A percentile compares a stretch with the other conserved stretches of the same genome.
Evolutionary conservation across 176 grass and related monocot genomes (phyloP).

Genomic region (Oryza officinalis): DNA sequence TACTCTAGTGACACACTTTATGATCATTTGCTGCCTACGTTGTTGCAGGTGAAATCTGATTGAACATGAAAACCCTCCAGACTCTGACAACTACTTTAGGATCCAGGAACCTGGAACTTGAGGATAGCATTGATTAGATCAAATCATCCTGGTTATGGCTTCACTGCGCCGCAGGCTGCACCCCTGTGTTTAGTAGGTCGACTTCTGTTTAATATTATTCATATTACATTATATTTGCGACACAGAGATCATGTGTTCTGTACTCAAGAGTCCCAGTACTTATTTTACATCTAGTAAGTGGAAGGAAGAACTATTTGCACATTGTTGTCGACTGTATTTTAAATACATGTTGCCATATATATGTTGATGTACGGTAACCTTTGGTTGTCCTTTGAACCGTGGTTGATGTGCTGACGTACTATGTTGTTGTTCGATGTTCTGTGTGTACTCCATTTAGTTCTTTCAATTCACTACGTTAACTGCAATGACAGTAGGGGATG

Average conservation of each 20-base stretch:
- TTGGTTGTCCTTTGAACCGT: not conserved
- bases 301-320: not conserved
- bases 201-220: not conserved
- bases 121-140: not conserved
- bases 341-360: not conserved
- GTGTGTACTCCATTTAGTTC: not conserved
- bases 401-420: not conserved
- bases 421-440: too few relatives aligned
- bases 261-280: not conserved
- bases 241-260: not conserved
- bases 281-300: not conserved
- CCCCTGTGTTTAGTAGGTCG: not conserved
- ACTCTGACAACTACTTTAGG: not conserved
- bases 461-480: too few relatives aligned
- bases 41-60: constrained; percentile 45
- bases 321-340: not conserved
- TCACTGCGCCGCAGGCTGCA: not conserved
- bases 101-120: not conserved
- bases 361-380: not conserved
- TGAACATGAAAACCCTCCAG: constrained; percentile 18
- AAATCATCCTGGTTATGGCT: not conserved
- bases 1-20: not conserved
- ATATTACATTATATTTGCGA: not conserved
- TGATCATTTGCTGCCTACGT: not conserved
- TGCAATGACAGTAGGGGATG: too few relatives aligned